A percentile compares a stretch with the other conserved stretches of the same genome.
phyloP scores from a whole-genome alignment of 2,329 filamentous ascomycete genomes.

The Fusarium robinianum region DNA sequence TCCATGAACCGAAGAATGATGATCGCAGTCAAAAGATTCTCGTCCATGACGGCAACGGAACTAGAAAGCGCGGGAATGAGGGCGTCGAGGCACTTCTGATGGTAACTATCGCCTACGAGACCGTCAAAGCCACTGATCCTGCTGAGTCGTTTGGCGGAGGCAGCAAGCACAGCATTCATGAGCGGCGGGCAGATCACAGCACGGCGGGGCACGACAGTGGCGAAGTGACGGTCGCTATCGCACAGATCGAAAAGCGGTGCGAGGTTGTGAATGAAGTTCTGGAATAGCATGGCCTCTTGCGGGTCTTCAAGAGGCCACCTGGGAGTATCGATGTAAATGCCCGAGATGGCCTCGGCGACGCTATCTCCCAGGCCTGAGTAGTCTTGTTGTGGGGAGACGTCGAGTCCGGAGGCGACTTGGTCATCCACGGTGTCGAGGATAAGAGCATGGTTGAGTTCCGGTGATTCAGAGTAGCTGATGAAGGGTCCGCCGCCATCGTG shows the following conservation, averaged over 20 bases:
- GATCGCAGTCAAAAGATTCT: conserved; percentile 38
- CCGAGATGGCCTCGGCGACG: conserved; percentile 27
- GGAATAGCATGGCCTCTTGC: conserved; percentile 37
- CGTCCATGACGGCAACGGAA: conserved; percentile 35
- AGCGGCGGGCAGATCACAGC: conserved; percentile 36
- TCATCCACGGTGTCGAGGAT: conserved; percentile 14
- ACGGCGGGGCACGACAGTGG: conserved; percentile 36
- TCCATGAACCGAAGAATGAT: conserved; percentile 40
- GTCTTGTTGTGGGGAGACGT: conserved; percentile 12
- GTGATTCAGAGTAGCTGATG: conserved; percentile 10
- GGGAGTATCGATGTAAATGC: conserved; percentile 29
- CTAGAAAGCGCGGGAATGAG: conserved; percentile 37
- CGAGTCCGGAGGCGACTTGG: conserved; percentile 10
- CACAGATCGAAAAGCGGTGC: conserved; percentile 38
- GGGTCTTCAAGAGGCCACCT: conserved; percentile 32
- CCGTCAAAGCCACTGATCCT: conserved; percentile 30
- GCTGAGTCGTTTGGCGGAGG: conserved; percentile 35
- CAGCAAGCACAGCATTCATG: conserved; percentile 37
- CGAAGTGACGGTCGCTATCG: conserved; percentile 37
- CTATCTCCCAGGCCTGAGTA: conserved; percentile 15
- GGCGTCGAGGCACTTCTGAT: conserved; percentile 35
- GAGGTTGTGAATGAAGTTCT: conserved; percentile 34
- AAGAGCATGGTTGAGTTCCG: conserved; percentile 1
- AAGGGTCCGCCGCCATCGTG: conserved; percentile 9
- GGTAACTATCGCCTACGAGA: conserved; percentile 34